Percentiles rank a stretch among this genome's conserved stretches.
phyloP scores from a whole-genome alignment of 257 asterid species.

The Salvia splendens region DNA sequence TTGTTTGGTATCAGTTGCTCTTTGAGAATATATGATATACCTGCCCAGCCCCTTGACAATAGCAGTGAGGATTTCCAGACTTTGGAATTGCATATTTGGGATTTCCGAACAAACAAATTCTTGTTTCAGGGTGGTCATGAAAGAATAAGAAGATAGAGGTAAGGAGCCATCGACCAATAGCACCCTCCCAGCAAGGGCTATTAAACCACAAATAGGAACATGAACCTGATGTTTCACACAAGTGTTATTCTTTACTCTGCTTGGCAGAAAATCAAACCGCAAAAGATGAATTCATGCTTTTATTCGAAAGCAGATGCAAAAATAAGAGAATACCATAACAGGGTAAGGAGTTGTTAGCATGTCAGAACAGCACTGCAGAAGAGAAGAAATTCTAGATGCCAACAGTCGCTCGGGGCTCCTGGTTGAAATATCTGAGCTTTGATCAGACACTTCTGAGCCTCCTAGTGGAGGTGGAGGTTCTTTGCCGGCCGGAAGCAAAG shows the following conservation, averaged over 20 bases:
- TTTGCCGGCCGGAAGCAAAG: constrained; percentile 73
- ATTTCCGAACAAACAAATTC: constrained; percentile 77
- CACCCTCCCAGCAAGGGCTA: constrained; percentile 73
- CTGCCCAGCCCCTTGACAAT: constrained; percentile 68
- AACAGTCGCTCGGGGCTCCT: constrained; percentile 73
- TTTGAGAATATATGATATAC: constrained; percentile 35
- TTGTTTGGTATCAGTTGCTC: background rate
- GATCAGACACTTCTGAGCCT: constrained; percentile 49
- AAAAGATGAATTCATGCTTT: constrained; percentile 11
- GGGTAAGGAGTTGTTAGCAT: constrained; percentile 77
- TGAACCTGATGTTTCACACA: constrained; percentile 56
- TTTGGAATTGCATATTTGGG: constrained; percentile 59
- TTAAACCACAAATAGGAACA: constrained; percentile 61
- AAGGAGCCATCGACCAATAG: constrained; percentile 76
- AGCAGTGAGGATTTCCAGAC: constrained; percentile 73
- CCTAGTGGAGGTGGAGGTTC: constrained; percentile 76
- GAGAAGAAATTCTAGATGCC: constrained; percentile 65
- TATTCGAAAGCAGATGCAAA: constrained; percentile 9
- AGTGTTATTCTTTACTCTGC: constrained; percentile 20
- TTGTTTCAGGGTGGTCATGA: constrained; percentile 58
- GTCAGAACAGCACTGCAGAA: constrained; percentile 68
- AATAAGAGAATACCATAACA: constrained; percentile 58
- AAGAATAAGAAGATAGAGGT: constrained; percentile 45
- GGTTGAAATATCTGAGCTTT: constrained; percentile 44
- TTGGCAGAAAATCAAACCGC: constrained; percentile 15